Conservation (phyloP, 371 early-diverging fungal species). For the Apophysomyces ossiformis region DNA sequence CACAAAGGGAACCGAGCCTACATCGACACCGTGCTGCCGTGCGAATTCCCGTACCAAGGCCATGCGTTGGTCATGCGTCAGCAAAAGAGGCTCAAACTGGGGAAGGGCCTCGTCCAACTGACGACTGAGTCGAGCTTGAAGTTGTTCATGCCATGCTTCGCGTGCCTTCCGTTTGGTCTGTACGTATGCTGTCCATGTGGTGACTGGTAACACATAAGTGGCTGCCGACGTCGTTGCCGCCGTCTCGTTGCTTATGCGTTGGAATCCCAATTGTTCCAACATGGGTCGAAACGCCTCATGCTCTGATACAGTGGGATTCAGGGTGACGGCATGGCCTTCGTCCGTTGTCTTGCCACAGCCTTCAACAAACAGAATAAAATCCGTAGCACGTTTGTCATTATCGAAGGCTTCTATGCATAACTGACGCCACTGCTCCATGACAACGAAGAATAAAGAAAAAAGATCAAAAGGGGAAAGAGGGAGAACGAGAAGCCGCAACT, state of each 20-base stretch:
- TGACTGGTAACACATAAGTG: slow-evolving; percentile 11
- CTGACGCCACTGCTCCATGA: slow-evolving; percentile 28
- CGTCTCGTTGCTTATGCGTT: neutral
- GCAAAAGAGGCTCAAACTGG: neutral
- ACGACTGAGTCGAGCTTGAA: slow-evolving; percentile 19
- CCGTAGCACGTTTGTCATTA: slow-evolving; percentile 23
- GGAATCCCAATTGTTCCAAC: slow-evolving; percentile 18
- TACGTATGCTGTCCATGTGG: slow-evolving; percentile 9
- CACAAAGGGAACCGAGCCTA: slow-evolving; percentile 30
- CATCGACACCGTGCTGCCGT: slow-evolving; percentile 16
- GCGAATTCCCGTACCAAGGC: slow-evolving; percentile 23
- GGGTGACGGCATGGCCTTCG: slow-evolving; percentile 13
- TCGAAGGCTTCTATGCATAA: slow-evolving; percentile 31
- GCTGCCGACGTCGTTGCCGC: too few species aligned
- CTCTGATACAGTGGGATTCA: neutral
- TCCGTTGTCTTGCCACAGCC: slow-evolving; percentile 12
- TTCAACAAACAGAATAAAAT: slow-evolving; percentile 35
- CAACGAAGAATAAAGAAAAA: slow-evolving; percentile 2
- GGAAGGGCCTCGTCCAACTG: slow-evolving; percentile 20
- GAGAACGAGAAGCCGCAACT: neutral
- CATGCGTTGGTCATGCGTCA: slow-evolving; percentile 17
- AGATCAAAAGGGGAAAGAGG: neutral
- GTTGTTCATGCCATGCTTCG: slow-evolving; percentile 30
- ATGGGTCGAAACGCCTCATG: neutral
- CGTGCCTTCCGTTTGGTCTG: slow-evolving; percentile 24